A percentile compares a stretch with the other conserved stretches of the same genome.
Evolutionary conservation across 1,284 basidiomycete species (phyloP).

Genomic region (Volvariella surrecta): DNA sequence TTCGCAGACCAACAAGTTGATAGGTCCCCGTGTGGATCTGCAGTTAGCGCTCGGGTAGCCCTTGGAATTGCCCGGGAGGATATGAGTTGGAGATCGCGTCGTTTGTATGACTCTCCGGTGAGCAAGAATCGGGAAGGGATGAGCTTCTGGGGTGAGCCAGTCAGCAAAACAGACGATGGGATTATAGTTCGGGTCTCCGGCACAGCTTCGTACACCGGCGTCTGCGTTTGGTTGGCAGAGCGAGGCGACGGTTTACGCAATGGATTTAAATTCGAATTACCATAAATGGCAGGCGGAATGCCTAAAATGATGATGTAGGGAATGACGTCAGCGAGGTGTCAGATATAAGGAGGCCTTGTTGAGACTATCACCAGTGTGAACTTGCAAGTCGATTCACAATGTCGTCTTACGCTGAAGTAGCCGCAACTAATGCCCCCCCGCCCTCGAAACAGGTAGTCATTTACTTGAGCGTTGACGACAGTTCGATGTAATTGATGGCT

Average conservation of each 20-base stretch:
- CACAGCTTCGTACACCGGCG: not conserved
- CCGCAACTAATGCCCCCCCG: slow-evolving; percentile 48
- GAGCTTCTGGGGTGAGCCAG: not conserved
- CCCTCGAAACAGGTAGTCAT: slow-evolving; percentile 30
- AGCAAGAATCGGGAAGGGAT: not conserved
- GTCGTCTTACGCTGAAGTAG: slow-evolving; percentile 58
- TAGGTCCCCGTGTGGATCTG: slow-evolving; percentile 33
- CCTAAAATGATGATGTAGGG: too few relatives aligned
- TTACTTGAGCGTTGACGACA: slow-evolving; percentile 1
- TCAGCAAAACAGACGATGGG: not conserved
- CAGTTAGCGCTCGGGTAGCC: slow-evolving; percentile 31
- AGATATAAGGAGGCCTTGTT: too few relatives aligned
- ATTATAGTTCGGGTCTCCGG: not conserved
- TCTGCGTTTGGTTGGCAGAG: not conserved
- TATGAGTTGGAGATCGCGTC: not conserved
- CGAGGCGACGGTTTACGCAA: not conserved
- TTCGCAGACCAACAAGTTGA: slow-evolving; percentile 35
- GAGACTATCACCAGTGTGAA: too few relatives aligned
- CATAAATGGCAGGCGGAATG: too few relatives aligned
- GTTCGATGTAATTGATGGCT: too few relatives aligned
- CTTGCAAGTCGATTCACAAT: too few relatives aligned
- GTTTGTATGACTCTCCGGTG: not conserved
- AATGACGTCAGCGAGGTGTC: too few relatives aligned
- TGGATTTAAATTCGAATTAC: not conserved
- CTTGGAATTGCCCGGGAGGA: slow-evolving; percentile 17